Conservation (phyloP, 2,329 filamentous ascomycete genomes). For the Orbilia oligospora region DNA sequence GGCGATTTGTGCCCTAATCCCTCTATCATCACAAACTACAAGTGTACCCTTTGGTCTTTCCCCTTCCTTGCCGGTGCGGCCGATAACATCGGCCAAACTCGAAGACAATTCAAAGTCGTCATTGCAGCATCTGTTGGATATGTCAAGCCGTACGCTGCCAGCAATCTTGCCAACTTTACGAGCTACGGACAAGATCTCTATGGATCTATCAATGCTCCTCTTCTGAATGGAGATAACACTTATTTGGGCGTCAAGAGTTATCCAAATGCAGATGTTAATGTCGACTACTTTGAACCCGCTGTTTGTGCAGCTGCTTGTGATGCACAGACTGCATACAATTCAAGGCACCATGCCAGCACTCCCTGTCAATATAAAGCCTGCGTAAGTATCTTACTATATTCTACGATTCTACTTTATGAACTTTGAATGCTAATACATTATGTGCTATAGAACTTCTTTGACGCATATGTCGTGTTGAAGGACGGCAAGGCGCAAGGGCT, state of each 20-base stretch:
- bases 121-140: conserved; percentile 53
- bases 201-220: conserved; percentile 49
- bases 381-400: conserved; percentile 22
- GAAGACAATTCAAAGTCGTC: conserved; percentile 51
- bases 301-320: conserved; percentile 61
- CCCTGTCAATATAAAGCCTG: conserved; percentile 44
- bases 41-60: conserved; percentile 67
- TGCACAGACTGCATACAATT: conserved; percentile 60
- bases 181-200: conserved; percentile 29
- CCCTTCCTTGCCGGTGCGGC: conserved; percentile 64
- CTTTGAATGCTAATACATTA: not conserved
- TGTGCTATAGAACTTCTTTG: conserved; percentile 48
- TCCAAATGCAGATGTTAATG: conserved; percentile 40
- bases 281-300: conserved; percentile 39
- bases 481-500: conserved; percentile 53
- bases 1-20: conserved; percentile 66
- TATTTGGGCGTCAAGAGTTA: conserved; percentile 39
- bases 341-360: conserved; percentile 53
- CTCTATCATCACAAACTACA: conserved; percentile 67
- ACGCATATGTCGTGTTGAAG: conserved; percentile 45
- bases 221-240: conserved; percentile 20
- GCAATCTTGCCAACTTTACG: conserved; percentile 35
- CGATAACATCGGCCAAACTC: conserved; percentile 61
- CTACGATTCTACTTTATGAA: not conserved
- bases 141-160: conserved; percentile 41